phyloP scores from a whole-genome alignment of 176 grass and related monocot species.

The Leersia perrieri region DNA sequence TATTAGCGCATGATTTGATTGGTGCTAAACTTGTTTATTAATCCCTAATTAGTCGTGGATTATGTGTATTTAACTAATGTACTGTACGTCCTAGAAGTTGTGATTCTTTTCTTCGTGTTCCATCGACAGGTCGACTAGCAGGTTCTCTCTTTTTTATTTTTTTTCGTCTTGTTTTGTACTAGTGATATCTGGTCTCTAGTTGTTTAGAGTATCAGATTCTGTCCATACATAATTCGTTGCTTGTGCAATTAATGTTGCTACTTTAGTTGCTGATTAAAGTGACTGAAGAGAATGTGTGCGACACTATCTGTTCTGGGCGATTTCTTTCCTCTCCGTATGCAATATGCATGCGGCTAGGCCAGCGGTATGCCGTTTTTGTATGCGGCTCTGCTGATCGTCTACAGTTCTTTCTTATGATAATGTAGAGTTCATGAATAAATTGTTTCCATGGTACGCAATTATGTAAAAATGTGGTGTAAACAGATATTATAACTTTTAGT shows the following conservation, averaged over 20 bases:
- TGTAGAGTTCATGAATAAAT: no score
- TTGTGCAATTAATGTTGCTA: not conserved
- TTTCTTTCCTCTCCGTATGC: not conserved
- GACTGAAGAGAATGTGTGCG: not conserved
- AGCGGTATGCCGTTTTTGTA: no score
- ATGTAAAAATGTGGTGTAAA: no score
- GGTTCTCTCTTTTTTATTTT: not conserved
- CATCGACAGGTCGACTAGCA: not conserved
- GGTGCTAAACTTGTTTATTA: not conserved
- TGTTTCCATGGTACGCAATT: no score
- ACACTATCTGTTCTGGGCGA: not conserved
- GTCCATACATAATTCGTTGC: not conserved
- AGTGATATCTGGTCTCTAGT: not conserved
- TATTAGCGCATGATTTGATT: not conserved
- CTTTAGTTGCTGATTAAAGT: not conserved
- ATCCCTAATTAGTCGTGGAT: not conserved
- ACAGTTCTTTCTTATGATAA: no score
- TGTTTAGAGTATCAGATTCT: not conserved
- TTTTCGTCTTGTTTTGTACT: not conserved
- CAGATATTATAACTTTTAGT: no score
- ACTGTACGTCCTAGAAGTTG: not conserved
- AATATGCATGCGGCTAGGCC: no score
- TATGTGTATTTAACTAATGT: not conserved
- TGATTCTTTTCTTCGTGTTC: not conserved
- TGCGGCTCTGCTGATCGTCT: no score